Percentiles rank a stretch among this genome's conserved stretches.
These are phyloP conservation scores for Bipolaris gigantea DNA, from an alignment of 2,329 filamentous ascomycete genomes.

Conservation along the genomic window DNA sequence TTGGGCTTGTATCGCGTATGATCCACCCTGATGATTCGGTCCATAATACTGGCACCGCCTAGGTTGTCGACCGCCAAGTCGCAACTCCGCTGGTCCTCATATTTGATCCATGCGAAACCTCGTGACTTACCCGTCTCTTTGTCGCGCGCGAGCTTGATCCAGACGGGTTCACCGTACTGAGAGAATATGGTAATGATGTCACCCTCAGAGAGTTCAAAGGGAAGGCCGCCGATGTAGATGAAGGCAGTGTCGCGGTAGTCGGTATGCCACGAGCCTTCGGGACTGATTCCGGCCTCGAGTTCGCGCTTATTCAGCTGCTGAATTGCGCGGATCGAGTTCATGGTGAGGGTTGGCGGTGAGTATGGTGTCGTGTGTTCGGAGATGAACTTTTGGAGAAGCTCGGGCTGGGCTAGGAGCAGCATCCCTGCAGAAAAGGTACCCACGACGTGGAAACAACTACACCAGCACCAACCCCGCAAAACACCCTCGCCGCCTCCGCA, in stretches of 20 bases:
- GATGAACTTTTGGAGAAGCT: slow-evolving; percentile 30
- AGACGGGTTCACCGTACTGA: slow-evolving; percentile 92
- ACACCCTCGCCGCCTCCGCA: slow-evolving; percentile 14
- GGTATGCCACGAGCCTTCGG: slow-evolving; percentile 91
- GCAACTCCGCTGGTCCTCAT: slow-evolving; percentile 95
- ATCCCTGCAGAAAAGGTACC: slow-evolving; percentile 39
- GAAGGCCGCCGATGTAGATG: slow-evolving; percentile 91
- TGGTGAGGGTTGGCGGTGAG: slow-evolving; percentile 48
- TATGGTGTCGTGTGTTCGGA: background rate
- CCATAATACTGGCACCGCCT: slow-evolving; percentile 80
- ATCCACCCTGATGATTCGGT: slow-evolving; percentile 81
- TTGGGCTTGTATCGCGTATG: slow-evolving; percentile 88
- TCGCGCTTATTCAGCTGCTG: slow-evolving; percentile 92
- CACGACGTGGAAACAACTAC: slow-evolving; percentile 19
- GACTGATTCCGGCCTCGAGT: slow-evolving; percentile 82
- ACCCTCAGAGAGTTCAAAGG: slow-evolving; percentile 90
- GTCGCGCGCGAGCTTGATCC: slow-evolving; percentile 88
- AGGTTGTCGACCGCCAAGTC: slow-evolving; percentile 96
- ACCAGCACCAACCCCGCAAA: slow-evolving; percentile 26
- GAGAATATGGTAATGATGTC: slow-evolving; percentile 96
- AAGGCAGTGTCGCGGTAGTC: slow-evolving; percentile 98
- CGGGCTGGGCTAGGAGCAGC: slow-evolving; percentile 32
- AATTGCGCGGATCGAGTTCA: slow-evolving; percentile 94
- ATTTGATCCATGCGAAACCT: slow-evolving; percentile 95
- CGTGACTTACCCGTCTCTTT: slow-evolving; percentile 94